Evolutionary conservation across 345 rosid genomes (phyloP), one percentile per base, ranked within the genome.

Genomic region (Raphanus raphanistrum): DNA sequence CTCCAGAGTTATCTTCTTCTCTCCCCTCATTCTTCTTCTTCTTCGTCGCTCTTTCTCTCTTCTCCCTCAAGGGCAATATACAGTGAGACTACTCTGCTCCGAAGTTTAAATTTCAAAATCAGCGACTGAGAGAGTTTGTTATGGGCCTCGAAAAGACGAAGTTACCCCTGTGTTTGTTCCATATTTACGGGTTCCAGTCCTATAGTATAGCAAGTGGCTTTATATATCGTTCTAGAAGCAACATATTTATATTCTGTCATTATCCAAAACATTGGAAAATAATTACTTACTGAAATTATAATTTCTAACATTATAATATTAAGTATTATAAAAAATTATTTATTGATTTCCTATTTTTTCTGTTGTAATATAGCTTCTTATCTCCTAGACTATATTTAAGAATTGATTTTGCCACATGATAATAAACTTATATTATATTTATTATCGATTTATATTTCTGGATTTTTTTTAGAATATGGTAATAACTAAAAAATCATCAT

Each of bases 1-100:
- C 64, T 79, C 82, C 26, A 79, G 43, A 63, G 71, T 9, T 1
- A 79, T 74, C 75, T 63, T 79, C 82, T 74, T 63, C 71, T 79
- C 82, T 79, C 69, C 0, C 55, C n/a, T 68, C 70, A 52, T 73
- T 50, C 55, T 50, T 45, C 21, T 50, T 45, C 21, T 21, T 21
- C 1, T 62, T 4, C 25, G 0, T 6, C 66, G 0, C 4, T 3
- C 11, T 0, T 60, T 2, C 59, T 15, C 27, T 41, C 45, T 29
- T 26, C 17, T 63, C 32, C 29, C 32, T 64, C 8, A 1, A 21
- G 21, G 21, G 21, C 21, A 21, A 21, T 21, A 21, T 21, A 21
- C 21, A 21, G 21, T 21, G 21, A 21, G 15, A 63, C 43, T n/a
- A 15, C 55, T 43, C 48, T n/a, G 17, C 15, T 16, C 50, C 17